Evolutionary conservation across 2,329 filamentous ascomycete species (phyloP).

Genomic region (Coniochaeta sp.): DNA sequence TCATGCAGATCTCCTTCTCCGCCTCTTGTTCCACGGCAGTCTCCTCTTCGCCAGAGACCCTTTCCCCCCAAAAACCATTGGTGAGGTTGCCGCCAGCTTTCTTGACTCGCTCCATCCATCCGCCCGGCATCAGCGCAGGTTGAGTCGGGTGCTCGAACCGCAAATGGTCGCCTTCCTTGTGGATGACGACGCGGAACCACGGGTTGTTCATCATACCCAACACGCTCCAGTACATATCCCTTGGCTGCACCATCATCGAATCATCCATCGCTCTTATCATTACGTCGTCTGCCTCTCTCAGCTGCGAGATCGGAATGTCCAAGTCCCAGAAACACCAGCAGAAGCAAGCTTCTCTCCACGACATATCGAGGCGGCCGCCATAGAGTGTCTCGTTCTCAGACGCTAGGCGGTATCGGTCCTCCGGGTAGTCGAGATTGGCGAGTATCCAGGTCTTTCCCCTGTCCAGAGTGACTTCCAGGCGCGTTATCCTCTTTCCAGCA

Average conservation of each 20-base stretch:
- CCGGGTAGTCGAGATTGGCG: slow-evolving; percentile 71
- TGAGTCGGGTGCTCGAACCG: slow-evolving; percentile 86
- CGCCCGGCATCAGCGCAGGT: slow-evolving; percentile 66
- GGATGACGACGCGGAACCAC: slow-evolving; percentile 79
- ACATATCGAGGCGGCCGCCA: slow-evolving; percentile 72
- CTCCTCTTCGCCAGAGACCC: slow-evolving; percentile 41
- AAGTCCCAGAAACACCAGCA: slow-evolving; percentile 93
- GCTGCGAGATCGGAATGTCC: slow-evolving; percentile 53
- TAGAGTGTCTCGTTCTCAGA: slow-evolving; percentile 57
- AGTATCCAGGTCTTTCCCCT: slow-evolving; percentile 74
- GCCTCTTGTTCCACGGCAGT: slow-evolving; percentile 35
- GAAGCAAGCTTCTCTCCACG: slow-evolving; percentile 73
- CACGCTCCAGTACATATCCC: slow-evolving; percentile 95
- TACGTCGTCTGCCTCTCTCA: slow-evolving; percentile 61
- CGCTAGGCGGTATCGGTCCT: slow-evolving; percentile 68
- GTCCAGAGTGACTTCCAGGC: slow-evolving; percentile 78
- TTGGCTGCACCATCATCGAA: slow-evolving; percentile 74
- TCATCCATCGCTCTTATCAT: slow-evolving; percentile 87
- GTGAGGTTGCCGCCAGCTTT: slow-evolving; percentile 70
- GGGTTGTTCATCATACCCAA: slow-evolving; percentile 98
- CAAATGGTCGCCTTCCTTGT: slow-evolving; percentile 55
- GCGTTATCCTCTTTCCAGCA: slow-evolving; percentile 73
- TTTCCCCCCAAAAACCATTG: slow-evolving; percentile 83
- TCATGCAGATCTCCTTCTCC: slow-evolving; percentile 68
- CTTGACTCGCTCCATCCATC: slow-evolving; percentile 92